These are phyloP conservation scores for Mycena galericulata DNA, from an alignment of 768 basidiomycete species.

Conservation along the genomic window DNA sequence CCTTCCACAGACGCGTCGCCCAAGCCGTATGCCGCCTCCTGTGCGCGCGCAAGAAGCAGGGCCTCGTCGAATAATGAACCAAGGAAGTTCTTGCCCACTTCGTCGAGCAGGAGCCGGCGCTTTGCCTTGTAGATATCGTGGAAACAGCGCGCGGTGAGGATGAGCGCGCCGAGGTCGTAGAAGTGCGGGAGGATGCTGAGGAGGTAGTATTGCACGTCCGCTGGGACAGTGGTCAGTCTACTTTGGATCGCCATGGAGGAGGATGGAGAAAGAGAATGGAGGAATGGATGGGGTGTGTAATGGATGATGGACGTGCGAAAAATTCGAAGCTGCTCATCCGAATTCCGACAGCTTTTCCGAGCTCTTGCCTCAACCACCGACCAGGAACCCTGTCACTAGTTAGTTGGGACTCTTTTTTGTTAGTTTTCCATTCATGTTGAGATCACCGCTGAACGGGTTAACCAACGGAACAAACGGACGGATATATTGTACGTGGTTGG, in stretches of 20 bases:
- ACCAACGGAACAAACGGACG: no score
- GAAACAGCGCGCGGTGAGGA: constrained; percentile 6
- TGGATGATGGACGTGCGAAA: constrained; percentile 4
- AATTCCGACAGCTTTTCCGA: neutral
- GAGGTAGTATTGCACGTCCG: constrained; percentile 2
- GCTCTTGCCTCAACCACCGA: neutral
- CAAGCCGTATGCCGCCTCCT: neutral
- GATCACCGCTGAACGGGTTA: no score
- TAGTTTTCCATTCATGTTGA: no score
- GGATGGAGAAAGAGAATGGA: neutral
- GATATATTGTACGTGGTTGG: no score
- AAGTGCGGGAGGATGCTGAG: constrained; percentile 18
- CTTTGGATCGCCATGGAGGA: neutral
- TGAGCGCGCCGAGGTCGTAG: constrained; percentile 8
- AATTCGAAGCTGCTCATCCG: neutral
- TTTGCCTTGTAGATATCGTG: constrained; percentile 9
- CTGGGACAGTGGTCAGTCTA: constrained; percentile 1
- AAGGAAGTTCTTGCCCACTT: constrained; percentile 7
- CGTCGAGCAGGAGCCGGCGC: neutral
- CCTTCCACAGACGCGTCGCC: neutral
- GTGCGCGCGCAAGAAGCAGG: neutral
- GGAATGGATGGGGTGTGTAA: neutral
- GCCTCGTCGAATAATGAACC: constrained; percentile 7
- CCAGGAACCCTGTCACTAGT: no score
- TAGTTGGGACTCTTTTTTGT: no score